Evolutionary conservation across 2,329 filamentous ascomycete genomes (phyloP).

Genomic region (Sclerotinia glacialis): DNA sequence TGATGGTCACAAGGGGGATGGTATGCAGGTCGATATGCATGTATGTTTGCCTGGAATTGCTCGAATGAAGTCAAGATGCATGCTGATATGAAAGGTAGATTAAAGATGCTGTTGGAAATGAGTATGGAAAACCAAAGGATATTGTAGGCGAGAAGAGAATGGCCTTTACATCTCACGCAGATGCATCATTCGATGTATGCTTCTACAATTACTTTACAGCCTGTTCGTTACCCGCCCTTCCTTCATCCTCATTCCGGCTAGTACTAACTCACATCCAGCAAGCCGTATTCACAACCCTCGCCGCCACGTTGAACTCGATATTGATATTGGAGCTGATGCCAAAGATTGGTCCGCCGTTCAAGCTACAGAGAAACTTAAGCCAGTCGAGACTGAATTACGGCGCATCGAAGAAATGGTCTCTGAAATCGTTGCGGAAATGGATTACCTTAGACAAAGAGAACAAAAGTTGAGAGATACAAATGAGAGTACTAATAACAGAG

Average conservation of each 20-base stretch:
- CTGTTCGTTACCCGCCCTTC: slow-evolving; percentile 52
- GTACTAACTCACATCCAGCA: slow-evolving; percentile 14
- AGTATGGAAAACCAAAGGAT: slow-evolving; percentile 89
- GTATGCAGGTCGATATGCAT: slow-evolving; percentile 90
- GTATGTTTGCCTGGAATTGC: slow-evolving; percentile 51
- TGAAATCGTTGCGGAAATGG: slow-evolving; percentile 92
- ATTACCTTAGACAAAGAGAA: slow-evolving; percentile 85
- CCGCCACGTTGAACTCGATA: slow-evolving; percentile 58
- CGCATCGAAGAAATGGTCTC: slow-evolving; percentile 86
- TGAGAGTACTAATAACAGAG: slow-evolving; percentile 97
- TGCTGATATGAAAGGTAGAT: slow-evolving; percentile 57
- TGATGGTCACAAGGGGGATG: slow-evolving; percentile 83
- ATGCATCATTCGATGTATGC: slow-evolving; percentile 94
- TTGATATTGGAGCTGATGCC: slow-evolving; percentile 51
- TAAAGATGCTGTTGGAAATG: slow-evolving; percentile 90
- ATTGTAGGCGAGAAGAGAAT: slow-evolving; percentile 79
- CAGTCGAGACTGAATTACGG: slow-evolving; percentile 89
- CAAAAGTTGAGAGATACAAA: slow-evolving; percentile 97
- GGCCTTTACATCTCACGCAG: slow-evolving; percentile 88
- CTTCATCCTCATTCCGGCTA: slow-evolving; percentile 1
- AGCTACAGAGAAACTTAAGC: slow-evolving; percentile 95
- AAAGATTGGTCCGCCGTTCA: slow-evolving; percentile 98
- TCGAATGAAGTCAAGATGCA: not conserved
- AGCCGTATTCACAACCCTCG: slow-evolving; percentile 40
- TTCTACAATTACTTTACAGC: slow-evolving; percentile 79